Evolutionary conservation across 2,329 filamentous ascomycete genomes (phyloP), one percentile per base, ranked within the genome.

Genomic region (Scedosporium apiospermum): DNA sequence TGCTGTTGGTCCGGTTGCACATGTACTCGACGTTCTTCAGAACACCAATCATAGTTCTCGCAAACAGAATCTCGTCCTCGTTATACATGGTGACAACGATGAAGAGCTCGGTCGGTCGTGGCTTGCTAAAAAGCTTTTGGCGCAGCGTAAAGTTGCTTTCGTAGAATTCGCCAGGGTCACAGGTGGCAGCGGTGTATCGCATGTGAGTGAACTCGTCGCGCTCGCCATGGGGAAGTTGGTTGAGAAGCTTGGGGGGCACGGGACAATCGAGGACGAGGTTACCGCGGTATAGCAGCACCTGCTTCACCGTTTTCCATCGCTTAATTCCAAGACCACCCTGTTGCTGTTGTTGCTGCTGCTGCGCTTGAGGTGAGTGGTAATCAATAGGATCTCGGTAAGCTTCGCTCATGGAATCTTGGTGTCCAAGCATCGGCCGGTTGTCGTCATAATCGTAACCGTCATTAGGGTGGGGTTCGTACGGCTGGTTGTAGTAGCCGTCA

Each of bases 61-160:
- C 92, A 72, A 99, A 97, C 64, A 97, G 80, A 67, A 98, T 88
- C 69, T 99, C 95, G 73, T 99, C 93, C 72, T 99, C 95, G 72
- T 99, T 99, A 79, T 99, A 99, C 93, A 97, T 97, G 63, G 93
- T 98, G 62, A 98, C 86, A 41, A 93, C 93, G 69, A 98, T 96
- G 75, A 98, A 97, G 1, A 98, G 80, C 77, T 98, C 93, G 0
- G 93, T 97, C 71, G 96, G 90, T 62, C 93, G 83, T 3, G 91
- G 89, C 74, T 96, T 97, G 63, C 91, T 91, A 72, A 97, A 97
- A 26, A 98, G 84, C 71, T 86, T 88, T 76, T 98, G 93, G 65
- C 93, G 89, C 64, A 98, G 77, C 0, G 93, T 97, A 69, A 97
- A 98, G 65, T 93, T 90, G 69, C 92, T 87, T 3, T 91, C 87